Evolutionary conservation across 495 filamentous ascomycete genomes (phyloP).

Genomic region (Penicillium antarcticum): DNA sequence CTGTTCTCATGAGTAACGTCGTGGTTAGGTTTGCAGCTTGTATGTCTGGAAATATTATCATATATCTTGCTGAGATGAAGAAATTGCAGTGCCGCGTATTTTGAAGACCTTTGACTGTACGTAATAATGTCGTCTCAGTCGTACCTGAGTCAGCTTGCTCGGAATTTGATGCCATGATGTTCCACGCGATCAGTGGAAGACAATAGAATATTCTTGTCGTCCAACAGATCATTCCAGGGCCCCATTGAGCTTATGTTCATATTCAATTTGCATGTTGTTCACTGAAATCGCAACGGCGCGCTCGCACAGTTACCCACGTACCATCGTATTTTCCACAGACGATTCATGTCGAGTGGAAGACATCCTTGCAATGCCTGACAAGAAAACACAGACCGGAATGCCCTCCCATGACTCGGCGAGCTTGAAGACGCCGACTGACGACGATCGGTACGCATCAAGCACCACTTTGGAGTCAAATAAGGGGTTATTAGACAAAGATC

Average conservation of each 20-base stretch:
- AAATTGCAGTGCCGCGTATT: too few species aligned
- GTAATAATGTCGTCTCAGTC: neutral
- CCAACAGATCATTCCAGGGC: too few species aligned
- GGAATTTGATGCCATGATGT: neutral
- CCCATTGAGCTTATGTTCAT: too few species aligned
- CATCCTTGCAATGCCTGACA: neutral
- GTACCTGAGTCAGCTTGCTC: neutral
- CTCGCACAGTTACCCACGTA: too few species aligned
- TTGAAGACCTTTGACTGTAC: neutral
- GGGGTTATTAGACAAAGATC: neutral
- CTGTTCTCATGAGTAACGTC: slow-evolving; percentile 7
- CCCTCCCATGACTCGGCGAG: neutral
- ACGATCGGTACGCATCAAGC: neutral
- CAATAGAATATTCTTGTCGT: too few species aligned
- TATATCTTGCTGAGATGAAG: too few species aligned
- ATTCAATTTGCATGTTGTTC: too few species aligned
- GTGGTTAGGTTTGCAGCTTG: too few species aligned
- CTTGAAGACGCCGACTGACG: neutral
- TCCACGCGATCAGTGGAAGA: neutral
- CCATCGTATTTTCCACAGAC: too few species aligned
- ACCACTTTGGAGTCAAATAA: neutral
- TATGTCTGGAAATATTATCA: neutral
- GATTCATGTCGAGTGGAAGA: too few species aligned
- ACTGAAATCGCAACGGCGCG: too few species aligned
- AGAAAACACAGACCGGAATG: neutral